Conservation (phyloP, 352 stramenopile genomes). For the Phytophthora macrochlamydospora region DNA sequence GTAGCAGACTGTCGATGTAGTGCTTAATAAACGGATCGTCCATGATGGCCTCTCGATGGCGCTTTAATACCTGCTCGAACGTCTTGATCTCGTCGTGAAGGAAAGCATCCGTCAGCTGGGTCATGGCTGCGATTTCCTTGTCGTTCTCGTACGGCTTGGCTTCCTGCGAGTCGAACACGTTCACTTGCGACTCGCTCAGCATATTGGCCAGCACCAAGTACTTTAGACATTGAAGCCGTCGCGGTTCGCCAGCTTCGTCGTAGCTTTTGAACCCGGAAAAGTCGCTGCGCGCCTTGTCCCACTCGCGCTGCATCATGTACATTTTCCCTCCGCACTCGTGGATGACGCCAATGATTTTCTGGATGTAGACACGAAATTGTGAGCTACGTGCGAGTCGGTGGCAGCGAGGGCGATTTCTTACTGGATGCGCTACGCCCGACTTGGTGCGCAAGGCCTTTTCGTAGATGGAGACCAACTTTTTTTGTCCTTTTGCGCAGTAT, state of each 20-base stretch:
- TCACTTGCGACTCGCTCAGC: slow-evolving; percentile 94
- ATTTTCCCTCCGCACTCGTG: slow-evolving; percentile 96
- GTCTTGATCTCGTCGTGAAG: slow-evolving; percentile 94
- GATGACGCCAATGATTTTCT: slow-evolving; percentile 95
- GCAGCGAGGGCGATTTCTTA: slow-evolving; percentile 19
- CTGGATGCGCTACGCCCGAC: slow-evolving; percentile 88
- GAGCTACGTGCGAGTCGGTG: not conserved
- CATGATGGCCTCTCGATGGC: slow-evolving; percentile 91
- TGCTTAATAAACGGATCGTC: slow-evolving; percentile 95
- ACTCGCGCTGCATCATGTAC: slow-evolving; percentile 95
- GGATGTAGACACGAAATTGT: slow-evolving; percentile 3
- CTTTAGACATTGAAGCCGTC: slow-evolving; percentile 93
- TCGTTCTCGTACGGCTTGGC: slow-evolving; percentile 94
- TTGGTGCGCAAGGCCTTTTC: slow-evolving; percentile 91
- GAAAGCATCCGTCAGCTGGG: slow-evolving; percentile 94
- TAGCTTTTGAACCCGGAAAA: slow-evolving; percentile 98
- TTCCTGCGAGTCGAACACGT: slow-evolving; percentile 95
- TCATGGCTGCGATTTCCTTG: slow-evolving; percentile 96
- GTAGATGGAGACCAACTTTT: slow-evolving; percentile 95
- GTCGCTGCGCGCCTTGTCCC: slow-evolving; percentile 91
- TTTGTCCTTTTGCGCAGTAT: slow-evolving; percentile 92
- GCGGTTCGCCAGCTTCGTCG: slow-evolving; percentile 94
- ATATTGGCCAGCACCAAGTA: slow-evolving; percentile 96
- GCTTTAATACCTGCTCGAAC: slow-evolving; percentile 93
- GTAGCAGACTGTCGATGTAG: slow-evolving; percentile 93